phyloP scores from a whole-genome alignment of 139 green algal species.

The Closterium sp. region DNA sequence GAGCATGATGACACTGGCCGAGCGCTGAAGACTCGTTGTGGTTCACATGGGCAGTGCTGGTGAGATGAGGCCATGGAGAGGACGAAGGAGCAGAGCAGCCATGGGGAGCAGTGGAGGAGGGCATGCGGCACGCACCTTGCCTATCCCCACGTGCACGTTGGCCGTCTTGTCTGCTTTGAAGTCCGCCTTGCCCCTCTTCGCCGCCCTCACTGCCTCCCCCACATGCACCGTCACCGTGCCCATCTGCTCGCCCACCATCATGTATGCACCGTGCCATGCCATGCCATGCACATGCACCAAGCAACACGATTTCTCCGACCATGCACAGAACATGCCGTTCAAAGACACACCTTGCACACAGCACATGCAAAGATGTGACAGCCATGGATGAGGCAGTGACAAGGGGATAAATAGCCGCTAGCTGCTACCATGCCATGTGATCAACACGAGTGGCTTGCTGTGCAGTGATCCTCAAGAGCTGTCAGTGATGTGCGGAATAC shows the following conservation, averaged over 20 bases:
- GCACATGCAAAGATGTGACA: too few relatives aligned
- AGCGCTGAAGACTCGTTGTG: too few relatives aligned
- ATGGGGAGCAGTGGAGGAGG: not conserved
- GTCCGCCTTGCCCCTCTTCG: slow-evolving; percentile 76
- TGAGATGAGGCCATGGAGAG: not conserved
- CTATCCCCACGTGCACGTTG: slow-evolving; percentile 69
- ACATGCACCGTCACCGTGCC: slow-evolving; percentile 82
- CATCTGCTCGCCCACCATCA: not conserved
- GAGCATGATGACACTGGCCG: not conserved
- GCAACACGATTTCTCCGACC: not conserved
- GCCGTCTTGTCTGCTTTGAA: slow-evolving; percentile 74
- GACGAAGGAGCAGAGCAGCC: not conserved
- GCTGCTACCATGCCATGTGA: slow-evolving; percentile 3
- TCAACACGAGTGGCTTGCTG: not conserved
- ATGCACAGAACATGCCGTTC: too few relatives aligned
- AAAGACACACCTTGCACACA: too few relatives aligned
- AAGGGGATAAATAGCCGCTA: too few relatives aligned
- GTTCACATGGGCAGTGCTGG: too few relatives aligned
- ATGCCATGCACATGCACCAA: not conserved
- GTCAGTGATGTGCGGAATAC: too few relatives aligned
- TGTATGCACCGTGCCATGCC: not conserved
- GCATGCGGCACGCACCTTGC: slow-evolving; percentile 4
- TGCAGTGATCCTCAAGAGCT: not conserved
- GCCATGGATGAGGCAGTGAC: too few relatives aligned
- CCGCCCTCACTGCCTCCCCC: slow-evolving; percentile 61